A percentile compares a stretch with the other conserved stretches of the same genome.
These are phyloP conservation scores for Synchytrium microbalum DNA, from an alignment of 371 early-diverging fungal species.

Conservation along the genomic window DNA sequence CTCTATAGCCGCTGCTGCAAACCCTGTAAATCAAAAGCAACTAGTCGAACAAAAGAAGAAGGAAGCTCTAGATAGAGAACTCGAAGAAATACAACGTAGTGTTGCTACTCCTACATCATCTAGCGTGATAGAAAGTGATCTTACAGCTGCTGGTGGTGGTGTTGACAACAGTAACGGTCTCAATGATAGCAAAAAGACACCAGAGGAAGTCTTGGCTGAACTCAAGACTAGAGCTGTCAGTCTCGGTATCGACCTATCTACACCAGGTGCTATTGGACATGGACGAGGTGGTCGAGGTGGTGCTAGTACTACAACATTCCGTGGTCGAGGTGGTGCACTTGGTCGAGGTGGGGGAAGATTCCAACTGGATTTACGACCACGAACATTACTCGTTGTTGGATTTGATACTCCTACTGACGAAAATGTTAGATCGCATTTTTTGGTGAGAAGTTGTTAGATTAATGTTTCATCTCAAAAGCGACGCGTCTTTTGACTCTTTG, in stretches of 20 bases:
- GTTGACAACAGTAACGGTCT: background rate
- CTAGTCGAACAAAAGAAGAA: background rate
- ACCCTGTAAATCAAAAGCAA: background rate
- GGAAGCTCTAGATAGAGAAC: background rate
- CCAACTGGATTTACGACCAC: background rate
- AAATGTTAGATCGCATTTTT: background rate
- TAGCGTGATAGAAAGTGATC: background rate
- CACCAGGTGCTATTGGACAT: background rate
- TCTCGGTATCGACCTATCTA: background rate
- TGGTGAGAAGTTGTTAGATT: no score
- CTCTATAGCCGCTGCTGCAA: background rate
- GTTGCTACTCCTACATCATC: background rate
- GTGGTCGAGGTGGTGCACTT: background rate
- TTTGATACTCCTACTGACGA: background rate
- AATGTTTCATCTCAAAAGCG: background rate
- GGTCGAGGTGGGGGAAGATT: background rate
- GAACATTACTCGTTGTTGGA: background rate
- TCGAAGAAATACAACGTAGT: constrained; percentile 3
- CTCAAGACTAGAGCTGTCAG: background rate
- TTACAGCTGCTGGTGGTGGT: background rate
- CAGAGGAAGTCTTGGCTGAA: background rate
- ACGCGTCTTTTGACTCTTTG: background rate
- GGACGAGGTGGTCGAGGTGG: no score
- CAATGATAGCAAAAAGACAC: background rate
- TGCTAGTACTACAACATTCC: background rate